These are phyloP conservation scores for Pterulicium gracile DNA, from an alignment of 1,284 basidiomycete species.

Conservation along the genomic window DNA sequence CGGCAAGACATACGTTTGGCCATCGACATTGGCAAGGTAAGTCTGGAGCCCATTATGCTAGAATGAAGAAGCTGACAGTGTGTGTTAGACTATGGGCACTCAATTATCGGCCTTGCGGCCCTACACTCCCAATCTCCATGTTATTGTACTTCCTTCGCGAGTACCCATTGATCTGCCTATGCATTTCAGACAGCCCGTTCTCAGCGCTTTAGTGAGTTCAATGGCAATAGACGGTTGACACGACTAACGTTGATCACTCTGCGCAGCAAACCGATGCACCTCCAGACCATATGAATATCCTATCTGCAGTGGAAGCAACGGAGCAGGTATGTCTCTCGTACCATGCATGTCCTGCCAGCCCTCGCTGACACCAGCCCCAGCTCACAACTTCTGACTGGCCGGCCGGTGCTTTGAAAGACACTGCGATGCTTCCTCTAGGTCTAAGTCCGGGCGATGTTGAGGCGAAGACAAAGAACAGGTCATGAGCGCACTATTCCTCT, in stretches of 20 bases:
- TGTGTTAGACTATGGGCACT: conserved; percentile 39
- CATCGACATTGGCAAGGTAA: conserved; percentile 43
- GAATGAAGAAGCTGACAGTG: not conserved
- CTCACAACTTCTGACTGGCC: not conserved
- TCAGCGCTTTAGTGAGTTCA: conserved; percentile 41
- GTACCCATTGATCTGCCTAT: conserved; percentile 58
- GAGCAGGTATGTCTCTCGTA: conserved; percentile 47
- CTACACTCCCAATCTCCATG: conserved; percentile 61
- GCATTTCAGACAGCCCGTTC: conserved; percentile 57
- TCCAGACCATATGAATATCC: conserved; percentile 70
- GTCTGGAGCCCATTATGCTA: conserved; percentile 10
- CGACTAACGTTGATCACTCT: conserved; percentile 7
- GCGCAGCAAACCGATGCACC: conserved; percentile 46
- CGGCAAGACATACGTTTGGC: conserved; percentile 51
- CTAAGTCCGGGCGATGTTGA: not conserved
- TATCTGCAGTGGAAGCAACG: conserved; percentile 44
- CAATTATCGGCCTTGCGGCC: conserved; percentile 41
- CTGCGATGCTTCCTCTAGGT: not conserved
- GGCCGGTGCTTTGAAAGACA: not conserved
- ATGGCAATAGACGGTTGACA: no score
- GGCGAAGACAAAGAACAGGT: not conserved
- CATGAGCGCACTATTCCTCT: no score
- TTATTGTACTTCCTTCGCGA: conserved; percentile 58
- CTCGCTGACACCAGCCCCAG: not conserved
- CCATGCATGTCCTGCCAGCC: not conserved